phyloP scores from a whole-genome alignment of 306 rosid genomes.

The Trifolium pratense region DNA sequence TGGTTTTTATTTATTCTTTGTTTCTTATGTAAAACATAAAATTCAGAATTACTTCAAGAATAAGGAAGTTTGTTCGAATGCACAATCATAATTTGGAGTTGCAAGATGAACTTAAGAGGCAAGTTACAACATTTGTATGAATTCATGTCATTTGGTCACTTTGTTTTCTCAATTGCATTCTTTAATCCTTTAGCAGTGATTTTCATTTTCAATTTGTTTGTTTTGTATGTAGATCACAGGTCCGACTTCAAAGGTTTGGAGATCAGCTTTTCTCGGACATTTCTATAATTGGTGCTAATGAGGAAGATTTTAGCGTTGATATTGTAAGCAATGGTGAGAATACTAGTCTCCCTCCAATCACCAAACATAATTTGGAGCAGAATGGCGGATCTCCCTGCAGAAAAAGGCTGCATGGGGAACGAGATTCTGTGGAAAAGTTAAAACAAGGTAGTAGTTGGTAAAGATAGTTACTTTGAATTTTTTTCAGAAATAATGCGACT shows the following conservation, averaged over 20 bases:
- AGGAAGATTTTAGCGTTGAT: slow-evolving; percentile 83
- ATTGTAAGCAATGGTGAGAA: slow-evolving; percentile 80
- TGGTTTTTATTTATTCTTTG: slow-evolving; percentile 29
- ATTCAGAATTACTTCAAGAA: slow-evolving; percentile 74
- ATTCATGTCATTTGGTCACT: slow-evolving; percentile 19
- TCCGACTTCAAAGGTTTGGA: slow-evolving; percentile 74
- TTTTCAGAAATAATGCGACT: not conserved
- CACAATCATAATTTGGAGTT: slow-evolving; percentile 61
- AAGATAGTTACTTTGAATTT: slow-evolving; percentile 15
- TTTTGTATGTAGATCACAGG: slow-evolving; percentile 68
- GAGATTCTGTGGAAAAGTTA: slow-evolving; percentile 54
- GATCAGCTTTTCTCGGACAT: slow-evolving; percentile 78
- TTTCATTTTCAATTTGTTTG: slow-evolving; percentile 39
- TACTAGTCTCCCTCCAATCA: slow-evolving; percentile 49
- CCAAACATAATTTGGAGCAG: slow-evolving; percentile 55
- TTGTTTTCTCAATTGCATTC: slow-evolving; percentile 32
- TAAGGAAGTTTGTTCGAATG: slow-evolving; percentile 75
- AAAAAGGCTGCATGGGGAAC: slow-evolving; percentile 54
- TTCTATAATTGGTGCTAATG: slow-evolving; percentile 62
- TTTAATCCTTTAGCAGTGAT: not conserved
- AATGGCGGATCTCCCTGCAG: slow-evolving; percentile 59
- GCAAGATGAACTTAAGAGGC: slow-evolving; percentile 85
- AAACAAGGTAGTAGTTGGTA: slow-evolving; percentile 55
- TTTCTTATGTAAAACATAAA: slow-evolving; percentile 47
- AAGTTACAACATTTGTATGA: slow-evolving; percentile 37